phyloP scores from a whole-genome alignment of 1,284 basidiomycete genomes.

The Boletus holoroseus region DNA sequence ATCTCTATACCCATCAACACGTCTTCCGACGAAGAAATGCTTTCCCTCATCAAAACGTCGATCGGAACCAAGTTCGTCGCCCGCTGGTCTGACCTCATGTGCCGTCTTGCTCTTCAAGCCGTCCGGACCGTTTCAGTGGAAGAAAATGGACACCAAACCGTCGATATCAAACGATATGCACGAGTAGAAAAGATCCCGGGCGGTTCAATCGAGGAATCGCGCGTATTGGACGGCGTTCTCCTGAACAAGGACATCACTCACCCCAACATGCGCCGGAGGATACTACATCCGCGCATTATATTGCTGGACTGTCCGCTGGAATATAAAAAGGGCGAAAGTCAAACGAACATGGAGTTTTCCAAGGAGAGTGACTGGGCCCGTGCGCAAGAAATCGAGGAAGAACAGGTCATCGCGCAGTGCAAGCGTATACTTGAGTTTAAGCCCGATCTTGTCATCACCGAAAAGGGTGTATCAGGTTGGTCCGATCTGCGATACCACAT shows the following conservation, averaged over 20 bases:
- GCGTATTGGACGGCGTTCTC: slow-evolving; percentile 89
- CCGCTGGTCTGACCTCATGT: slow-evolving; percentile 98
- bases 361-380: slow-evolving; percentile 93
- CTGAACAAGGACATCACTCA: slow-evolving; percentile 99
- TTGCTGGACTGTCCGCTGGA: slow-evolving; percentile 95
- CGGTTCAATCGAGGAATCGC: slow-evolving; percentile 92
- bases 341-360: slow-evolving; percentile 98
- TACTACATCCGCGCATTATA: slow-evolving; percentile 85
- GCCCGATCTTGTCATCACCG: slow-evolving; percentile 93
- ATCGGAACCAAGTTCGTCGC: slow-evolving; percentile 99
- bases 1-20: slow-evolving; percentile 92
- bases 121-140: slow-evolving; percentile 73
- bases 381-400: slow-evolving; percentile 94
- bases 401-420: slow-evolving; percentile 90
- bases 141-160: slow-evolving; percentile 72
- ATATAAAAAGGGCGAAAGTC: slow-evolving; percentile 98
- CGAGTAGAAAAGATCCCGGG: slow-evolving; percentile 97
- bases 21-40: slow-evolving; percentile 86
- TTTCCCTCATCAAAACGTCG: slow-evolving; percentile 94
- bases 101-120: slow-evolving; percentile 87
- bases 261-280: slow-evolving; percentile 92
- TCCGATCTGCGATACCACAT: slow-evolving; percentile 6
- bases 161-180: slow-evolving; percentile 98
- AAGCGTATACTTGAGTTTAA: slow-evolving; percentile 89
- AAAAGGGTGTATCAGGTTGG: slow-evolving; percentile 93